Evolutionary conservation across 768 basidiomycete species (phyloP).

Genomic region (Lactarius trivialis): DNA sequence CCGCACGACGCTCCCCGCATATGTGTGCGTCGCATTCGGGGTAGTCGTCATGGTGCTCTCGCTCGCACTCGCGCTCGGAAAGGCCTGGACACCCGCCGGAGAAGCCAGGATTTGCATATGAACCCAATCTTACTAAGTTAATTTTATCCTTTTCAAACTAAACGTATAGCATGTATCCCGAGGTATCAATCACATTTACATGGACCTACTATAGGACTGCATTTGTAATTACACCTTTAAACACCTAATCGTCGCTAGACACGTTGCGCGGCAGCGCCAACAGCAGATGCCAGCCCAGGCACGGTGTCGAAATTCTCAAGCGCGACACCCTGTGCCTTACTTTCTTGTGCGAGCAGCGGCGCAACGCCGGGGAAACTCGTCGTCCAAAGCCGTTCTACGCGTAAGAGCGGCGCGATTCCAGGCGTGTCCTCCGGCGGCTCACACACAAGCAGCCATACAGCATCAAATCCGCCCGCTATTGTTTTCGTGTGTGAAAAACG

Average conservation of each 20-base stretch:
- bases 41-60: constrained; percentile 70
- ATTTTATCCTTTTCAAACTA: neutral
- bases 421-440: constrained; percentile 43
- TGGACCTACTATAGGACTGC: constrained; percentile 1
- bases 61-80: constrained; percentile 66
- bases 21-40: constrained; percentile 68
- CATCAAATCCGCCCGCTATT: constrained; percentile 94
- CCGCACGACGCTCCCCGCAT: constrained; percentile 64
- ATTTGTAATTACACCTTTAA: neutral
- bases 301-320: constrained; percentile 49
- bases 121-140: no score
- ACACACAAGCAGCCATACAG: constrained; percentile 86
- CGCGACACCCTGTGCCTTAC: constrained; percentile 55
- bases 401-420: constrained; percentile 43
- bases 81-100: constrained; percentile 71
- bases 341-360: constrained; percentile 66
- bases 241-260: neutral
- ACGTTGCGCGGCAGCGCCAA: neutral
- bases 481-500: neutral
- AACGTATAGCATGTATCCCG: constrained; percentile 14
- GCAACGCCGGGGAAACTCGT: constrained; percentile 57
- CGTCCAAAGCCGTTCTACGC: constrained; percentile 66
- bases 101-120: constrained; percentile 67
- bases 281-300: constrained; percentile 17
- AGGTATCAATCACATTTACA: constrained; percentile 14